Conservation (phyloP, 257 asterid genomes). For the Capsicum pubescens region DNA sequence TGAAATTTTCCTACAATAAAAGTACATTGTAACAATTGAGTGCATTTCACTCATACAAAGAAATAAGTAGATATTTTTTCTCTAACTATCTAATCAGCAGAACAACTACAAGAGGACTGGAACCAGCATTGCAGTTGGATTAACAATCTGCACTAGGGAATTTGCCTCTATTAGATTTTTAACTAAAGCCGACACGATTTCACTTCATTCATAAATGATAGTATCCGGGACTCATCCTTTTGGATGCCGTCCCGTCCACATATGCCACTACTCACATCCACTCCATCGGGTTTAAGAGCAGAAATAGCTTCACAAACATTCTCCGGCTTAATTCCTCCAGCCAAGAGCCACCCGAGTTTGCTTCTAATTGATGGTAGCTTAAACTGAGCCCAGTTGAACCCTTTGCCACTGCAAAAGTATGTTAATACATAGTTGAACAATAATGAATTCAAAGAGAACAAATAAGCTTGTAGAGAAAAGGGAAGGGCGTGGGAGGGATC, state of each 20-base stretch:
- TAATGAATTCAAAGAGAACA: neutral
- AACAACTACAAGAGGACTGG: neutral
- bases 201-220: slow-evolving; percentile 70
- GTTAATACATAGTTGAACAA: neutral
- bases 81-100: neutral
- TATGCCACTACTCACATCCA: slow-evolving; percentile 95
- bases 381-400: slow-evolving; percentile 83
- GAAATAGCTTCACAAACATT: slow-evolving; percentile 73
- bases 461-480: neutral
- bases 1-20: too few species aligned
- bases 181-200: slow-evolving; percentile 51
- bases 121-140: neutral
- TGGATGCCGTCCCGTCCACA: slow-evolving; percentile 78
- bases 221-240: slow-evolving; percentile 67
- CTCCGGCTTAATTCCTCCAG: slow-evolving; percentile 86
- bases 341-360: slow-evolving; percentile 91
- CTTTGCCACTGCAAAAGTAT: slow-evolving; percentile 72
- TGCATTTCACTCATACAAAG: too few species aligned
- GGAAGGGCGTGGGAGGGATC: neutral
- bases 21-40: too few species aligned
- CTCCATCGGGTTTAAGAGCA: slow-evolving; percentile 73
- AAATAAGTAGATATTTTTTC: too few species aligned
- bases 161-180: neutral
- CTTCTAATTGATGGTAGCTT: slow-evolving; percentile 70
- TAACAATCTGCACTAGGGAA: neutral